Evolutionary conservation across 2,329 filamentous ascomycete species (phyloP).

Genomic region (Sporothrix schenckii): DNA sequence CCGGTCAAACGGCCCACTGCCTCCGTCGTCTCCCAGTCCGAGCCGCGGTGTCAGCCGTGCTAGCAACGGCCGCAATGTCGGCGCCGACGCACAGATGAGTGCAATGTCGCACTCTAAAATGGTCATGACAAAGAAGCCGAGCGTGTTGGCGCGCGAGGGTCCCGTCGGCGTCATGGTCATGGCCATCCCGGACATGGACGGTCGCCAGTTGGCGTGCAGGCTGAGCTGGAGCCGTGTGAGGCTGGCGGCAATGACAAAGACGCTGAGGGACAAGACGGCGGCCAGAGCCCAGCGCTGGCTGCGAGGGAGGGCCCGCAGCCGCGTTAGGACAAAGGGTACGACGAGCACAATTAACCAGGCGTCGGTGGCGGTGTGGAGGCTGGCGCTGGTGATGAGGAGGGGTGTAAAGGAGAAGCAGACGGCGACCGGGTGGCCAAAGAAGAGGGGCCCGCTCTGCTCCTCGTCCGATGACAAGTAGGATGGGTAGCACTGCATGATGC

Average conservation of each 20-base stretch:
- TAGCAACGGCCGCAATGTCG: constrained; percentile 42
- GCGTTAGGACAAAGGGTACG: constrained; percentile 46
- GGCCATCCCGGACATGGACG: not conserved
- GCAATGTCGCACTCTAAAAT: constrained; percentile 45
- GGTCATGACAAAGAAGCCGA: constrained; percentile 46
- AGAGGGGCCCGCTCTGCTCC: constrained; percentile 34
- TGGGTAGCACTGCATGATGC: constrained; percentile 51
- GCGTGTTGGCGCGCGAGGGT: constrained; percentile 36
- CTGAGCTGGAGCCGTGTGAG: constrained; percentile 43
- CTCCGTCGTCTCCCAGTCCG: constrained; percentile 34
- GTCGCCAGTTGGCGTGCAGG: constrained; percentile 38
- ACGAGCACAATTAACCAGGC: constrained; percentile 50
- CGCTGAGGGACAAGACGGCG: constrained; percentile 51
- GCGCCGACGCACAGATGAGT: constrained; percentile 45
- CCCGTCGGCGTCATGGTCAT: not conserved
- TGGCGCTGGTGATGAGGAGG: constrained; percentile 50
- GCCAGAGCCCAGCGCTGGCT: constrained; percentile 51
- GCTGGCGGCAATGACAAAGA: constrained; percentile 47
- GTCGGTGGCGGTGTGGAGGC: constrained; percentile 53
- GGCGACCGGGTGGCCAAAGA: constrained; percentile 42
- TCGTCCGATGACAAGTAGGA: constrained; percentile 38
- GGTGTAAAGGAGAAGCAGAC: constrained; percentile 48
- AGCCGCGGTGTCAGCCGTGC: constrained; percentile 40
- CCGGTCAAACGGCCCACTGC: not conserved
- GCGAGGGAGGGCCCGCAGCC: constrained; percentile 45